Evolutionary conservation across 2,329 filamentous ascomycete genomes (phyloP).

Genomic region (Lasiodiplodia gonubiensis): DNA sequence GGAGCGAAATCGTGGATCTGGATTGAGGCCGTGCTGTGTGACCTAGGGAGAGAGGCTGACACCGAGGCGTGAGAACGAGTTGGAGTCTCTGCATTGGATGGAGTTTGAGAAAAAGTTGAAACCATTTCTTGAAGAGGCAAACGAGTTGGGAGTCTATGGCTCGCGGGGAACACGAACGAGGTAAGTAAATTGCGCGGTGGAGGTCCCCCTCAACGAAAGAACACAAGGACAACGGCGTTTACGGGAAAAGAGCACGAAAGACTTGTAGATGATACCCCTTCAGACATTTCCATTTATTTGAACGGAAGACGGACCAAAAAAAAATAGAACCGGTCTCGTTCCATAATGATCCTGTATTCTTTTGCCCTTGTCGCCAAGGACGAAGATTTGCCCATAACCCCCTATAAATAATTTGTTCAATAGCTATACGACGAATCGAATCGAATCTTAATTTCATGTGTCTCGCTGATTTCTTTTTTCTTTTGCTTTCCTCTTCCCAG

Average conservation of each 20-base stretch:
- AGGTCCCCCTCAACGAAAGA: background rate
- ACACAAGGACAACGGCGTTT: background rate
- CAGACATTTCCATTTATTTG: background rate
- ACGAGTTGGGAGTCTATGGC: too few relatives aligned
- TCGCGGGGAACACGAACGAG: too few relatives aligned
- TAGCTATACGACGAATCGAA: background rate
- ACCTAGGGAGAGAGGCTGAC: background rate
- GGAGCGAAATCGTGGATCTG: conserved; percentile 1
- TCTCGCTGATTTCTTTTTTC: background rate
- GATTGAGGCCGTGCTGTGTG: background rate
- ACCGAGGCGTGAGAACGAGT: background rate
- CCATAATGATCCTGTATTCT: too few relatives aligned
- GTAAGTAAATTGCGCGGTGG: background rate
- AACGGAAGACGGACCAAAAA: background rate
- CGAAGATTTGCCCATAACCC: background rate
- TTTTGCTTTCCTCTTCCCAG: background rate
- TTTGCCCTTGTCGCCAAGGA: background rate
- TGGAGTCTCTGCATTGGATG: background rate
- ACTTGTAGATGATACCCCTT: conserved; percentile 11
- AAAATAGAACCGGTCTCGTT: background rate
- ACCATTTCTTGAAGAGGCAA: too few relatives aligned
- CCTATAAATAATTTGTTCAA: background rate
- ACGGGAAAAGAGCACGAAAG: background rate
- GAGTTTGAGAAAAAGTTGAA: background rate
- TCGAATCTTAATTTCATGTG: background rate